Evolutionary conservation across 1,284 basidiomycete species (phyloP), one percentile per base, ranked within the genome.

Genomic region (Hortiboletus rubellus): DNA sequence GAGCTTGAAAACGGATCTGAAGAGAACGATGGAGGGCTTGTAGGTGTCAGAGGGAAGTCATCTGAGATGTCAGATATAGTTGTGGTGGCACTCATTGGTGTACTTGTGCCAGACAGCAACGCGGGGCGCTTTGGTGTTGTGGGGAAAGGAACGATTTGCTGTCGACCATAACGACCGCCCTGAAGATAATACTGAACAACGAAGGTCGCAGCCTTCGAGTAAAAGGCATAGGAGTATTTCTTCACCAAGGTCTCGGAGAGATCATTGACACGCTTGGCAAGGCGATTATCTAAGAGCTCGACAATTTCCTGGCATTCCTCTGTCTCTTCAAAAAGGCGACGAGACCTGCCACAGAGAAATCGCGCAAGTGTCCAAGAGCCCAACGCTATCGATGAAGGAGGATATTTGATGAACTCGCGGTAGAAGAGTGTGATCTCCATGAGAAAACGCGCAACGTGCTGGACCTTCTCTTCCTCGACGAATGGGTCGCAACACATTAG

Each of bases 341-440:
- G 85, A 44, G 83, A 75, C 74, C 91, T 90, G 64, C 87, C 86
- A 65, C 91, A 92, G 52, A 97, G 84, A 77, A 85, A 92, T 44
- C 95, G 88, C 5, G 96, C 92, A 37, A 99, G 83, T 14, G 93
- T 88, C 62, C 99, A 79, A 17, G 95, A 86, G 50, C 92, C 97
- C 24, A 87, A 79, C 22, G 97, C 96, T 66, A 98, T 89, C 36
- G 90, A 82, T 1, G 94, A 96, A 1, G 96, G 88, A 17, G 86
- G 80, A 67, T 89, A 89, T 65, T 88, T 86, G 73, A 98, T 83
- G 74, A 97, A 99, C 72, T 98, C 94, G 62, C 94, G 89, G 75
- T 98, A 92, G 81, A 98, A 99, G 49, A 99, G 83, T 41, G 96
- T 98, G 66, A 96, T 91, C 77, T 99, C 97, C 93, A 99, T 97